Percentiles rank a stretch among this genome's conserved stretches.
phyloP scores from a whole-genome alignment of 768 basidiomycete genomes.

The Pulveroboletus sp. region DNA sequence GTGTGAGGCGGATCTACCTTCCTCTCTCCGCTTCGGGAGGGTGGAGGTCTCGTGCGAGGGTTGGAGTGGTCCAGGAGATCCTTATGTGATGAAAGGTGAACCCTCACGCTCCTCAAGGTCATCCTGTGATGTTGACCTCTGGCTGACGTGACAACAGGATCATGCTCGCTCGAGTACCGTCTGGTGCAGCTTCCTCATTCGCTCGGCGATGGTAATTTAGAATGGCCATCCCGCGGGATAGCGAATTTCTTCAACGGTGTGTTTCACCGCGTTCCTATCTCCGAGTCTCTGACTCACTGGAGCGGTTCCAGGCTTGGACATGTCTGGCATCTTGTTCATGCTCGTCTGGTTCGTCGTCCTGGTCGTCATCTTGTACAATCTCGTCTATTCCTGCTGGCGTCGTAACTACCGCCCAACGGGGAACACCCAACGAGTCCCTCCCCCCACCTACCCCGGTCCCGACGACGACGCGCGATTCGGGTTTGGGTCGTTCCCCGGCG shows the following conservation, averaged over 20 bases:
- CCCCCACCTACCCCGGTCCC: conserved; percentile 32
- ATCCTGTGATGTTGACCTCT: neutral
- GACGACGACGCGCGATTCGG: conserved; percentile 22
- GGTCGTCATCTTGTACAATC: conserved; percentile 50
- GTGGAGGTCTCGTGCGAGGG: conserved; percentile 91
- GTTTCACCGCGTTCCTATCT: neutral
- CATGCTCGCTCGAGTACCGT: conserved; percentile 82
- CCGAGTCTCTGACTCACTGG: neutral
- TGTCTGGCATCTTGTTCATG: conserved; percentile 48
- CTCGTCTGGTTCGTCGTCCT: conserved; percentile 54
- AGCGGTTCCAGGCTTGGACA: conserved; percentile 40
- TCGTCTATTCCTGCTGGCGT: conserved; percentile 54
- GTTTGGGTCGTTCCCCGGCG: conserved; percentile 52
- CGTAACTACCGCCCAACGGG: conserved; percentile 27
- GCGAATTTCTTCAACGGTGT: conserved; percentile 22
- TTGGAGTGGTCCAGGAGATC: conserved; percentile 79
- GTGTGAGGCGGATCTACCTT: conserved; percentile 90
- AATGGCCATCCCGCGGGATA: conserved; percentile 9
- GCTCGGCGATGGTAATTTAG: conserved; percentile 17
- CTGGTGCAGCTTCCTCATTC: conserved; percentile 62
- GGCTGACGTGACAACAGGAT: conserved; percentile 45
- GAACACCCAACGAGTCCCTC: conserved; percentile 26
- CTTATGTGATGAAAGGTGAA: conserved; percentile 79
- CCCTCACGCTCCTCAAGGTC: neutral
- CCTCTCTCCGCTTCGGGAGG: conserved; percentile 74